Conservation (phyloP, 495 filamentous ascomycete species). For the Aspergillus ellipticus region DNA sequence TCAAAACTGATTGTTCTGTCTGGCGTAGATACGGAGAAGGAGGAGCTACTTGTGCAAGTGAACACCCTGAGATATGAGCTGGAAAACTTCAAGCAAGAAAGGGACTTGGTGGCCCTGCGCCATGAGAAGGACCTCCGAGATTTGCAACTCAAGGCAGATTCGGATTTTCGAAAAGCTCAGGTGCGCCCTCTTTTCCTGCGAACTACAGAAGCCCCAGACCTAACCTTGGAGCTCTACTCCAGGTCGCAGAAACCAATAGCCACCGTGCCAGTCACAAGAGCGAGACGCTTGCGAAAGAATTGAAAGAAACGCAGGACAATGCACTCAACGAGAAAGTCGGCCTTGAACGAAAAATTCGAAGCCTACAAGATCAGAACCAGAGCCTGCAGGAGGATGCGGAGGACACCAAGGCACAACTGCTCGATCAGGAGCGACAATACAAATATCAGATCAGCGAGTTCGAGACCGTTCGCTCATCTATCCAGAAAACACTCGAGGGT, state of each 20-base stretch:
- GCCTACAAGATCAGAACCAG: slow-evolving; percentile 67
- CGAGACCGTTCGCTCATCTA: slow-evolving; percentile 61
- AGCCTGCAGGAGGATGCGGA: slow-evolving; percentile 71
- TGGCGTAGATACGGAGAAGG: slow-evolving; percentile 50
- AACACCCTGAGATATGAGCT: slow-evolving; percentile 68
- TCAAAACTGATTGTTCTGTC: slow-evolving; percentile 11
- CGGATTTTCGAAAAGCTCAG: slow-evolving; percentile 80
- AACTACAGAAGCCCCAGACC: neutral
- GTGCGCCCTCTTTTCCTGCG: slow-evolving; percentile 29
- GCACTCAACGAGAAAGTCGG: slow-evolving; percentile 62
- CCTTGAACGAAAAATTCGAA: slow-evolving; percentile 68
- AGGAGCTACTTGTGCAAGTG: slow-evolving; percentile 64
- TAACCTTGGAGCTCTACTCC: slow-evolving; percentile 12
- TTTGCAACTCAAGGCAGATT: slow-evolving; percentile 67
- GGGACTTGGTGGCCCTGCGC: slow-evolving; percentile 68
- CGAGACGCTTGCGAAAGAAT: slow-evolving; percentile 65
- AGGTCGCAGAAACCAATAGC: slow-evolving; percentile 65
- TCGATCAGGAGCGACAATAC: slow-evolving; percentile 64
- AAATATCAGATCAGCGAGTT: slow-evolving; percentile 69
- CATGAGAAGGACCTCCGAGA: slow-evolving; percentile 82
- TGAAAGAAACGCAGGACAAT: slow-evolving; percentile 65
- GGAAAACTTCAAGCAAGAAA: slow-evolving; percentile 76
- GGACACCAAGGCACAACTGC: slow-evolving; percentile 66
- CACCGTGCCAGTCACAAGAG: slow-evolving; percentile 65
- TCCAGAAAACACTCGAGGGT: slow-evolving; percentile 66